These are phyloP conservation scores for Somion occarium DNA, from an alignment of 1,284 basidiomycete genomes.

Conservation along the genomic window DNA sequence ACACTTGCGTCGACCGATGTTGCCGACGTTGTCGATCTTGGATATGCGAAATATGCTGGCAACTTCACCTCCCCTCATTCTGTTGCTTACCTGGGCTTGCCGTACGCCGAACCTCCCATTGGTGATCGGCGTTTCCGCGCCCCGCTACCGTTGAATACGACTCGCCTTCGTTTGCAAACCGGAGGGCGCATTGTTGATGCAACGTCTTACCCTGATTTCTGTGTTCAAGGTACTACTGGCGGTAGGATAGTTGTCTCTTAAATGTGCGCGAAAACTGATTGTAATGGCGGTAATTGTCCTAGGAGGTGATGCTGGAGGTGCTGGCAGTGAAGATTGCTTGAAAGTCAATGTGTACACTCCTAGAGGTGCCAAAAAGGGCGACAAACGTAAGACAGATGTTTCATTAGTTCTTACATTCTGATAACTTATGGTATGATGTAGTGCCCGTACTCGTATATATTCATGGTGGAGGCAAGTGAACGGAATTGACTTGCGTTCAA, in stretches of 20 bases:
- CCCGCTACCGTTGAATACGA: constrained; percentile 29
- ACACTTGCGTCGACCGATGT: constrained; percentile 3
- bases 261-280: too few relatives aligned
- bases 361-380: constrained; percentile 24
- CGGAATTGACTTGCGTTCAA: background rate
- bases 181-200: constrained; percentile 40
- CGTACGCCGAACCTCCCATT: constrained; percentile 39
- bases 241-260: constrained; percentile 33
- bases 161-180: constrained; percentile 30
- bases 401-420: background rate
- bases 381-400: constrained; percentile 23
- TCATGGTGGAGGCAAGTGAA: constrained; percentile 54
- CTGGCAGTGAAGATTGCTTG: constrained; percentile 52
- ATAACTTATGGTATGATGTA: constrained; percentile 14
- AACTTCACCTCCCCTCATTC: constrained; percentile 47
- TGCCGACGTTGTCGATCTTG: constrained; percentile 23
- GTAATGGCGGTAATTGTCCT: too few relatives aligned
- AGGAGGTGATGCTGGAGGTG: constrained; percentile 51
- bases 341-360: constrained; percentile 41
- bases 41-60: constrained; percentile 38
- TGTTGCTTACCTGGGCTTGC: constrained; percentile 49
- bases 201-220: constrained; percentile 47
- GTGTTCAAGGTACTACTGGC: constrained; percentile 51
- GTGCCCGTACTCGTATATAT: constrained; percentile 66
- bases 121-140: constrained; percentile 34